phyloP scores from a whole-genome alignment of 768 basidiomycete species.

The Symmetrospora coprosmae region DNA sequence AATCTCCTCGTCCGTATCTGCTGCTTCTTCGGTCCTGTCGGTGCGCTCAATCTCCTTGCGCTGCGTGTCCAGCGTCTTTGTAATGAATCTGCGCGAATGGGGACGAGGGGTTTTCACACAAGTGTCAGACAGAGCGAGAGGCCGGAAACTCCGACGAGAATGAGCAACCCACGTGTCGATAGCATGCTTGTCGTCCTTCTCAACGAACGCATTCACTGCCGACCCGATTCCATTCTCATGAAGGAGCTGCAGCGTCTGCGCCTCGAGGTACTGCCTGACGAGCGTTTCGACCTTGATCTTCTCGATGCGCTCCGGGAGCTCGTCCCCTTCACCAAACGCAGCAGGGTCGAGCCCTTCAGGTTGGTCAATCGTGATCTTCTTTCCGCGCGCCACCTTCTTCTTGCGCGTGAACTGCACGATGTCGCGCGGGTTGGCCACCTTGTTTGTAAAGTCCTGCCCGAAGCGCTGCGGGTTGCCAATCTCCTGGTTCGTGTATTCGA shows the following conservation, averaged over 20 bases:
- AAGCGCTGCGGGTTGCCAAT: slow-evolving; percentile 94
- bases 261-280: slow-evolving; percentile 78
- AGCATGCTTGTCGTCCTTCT: slow-evolving; percentile 91
- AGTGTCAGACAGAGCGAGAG: neutral
- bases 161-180: slow-evolving; percentile 40
- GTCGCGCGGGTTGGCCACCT: slow-evolving; percentile 85
- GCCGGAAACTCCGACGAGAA: neutral
- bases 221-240: slow-evolving; percentile 82
- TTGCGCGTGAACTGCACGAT: slow-evolving; percentile 77
- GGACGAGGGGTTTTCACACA: neutral
- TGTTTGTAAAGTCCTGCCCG: slow-evolving; percentile 82
- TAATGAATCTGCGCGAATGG: slow-evolving; percentile 35
- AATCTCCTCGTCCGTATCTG: slow-evolving; percentile 38
- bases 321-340: slow-evolving; percentile 52
- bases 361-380: slow-evolving; percentile 54
- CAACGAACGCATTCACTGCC: slow-evolving; percentile 87
- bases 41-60: slow-evolving; percentile 28
- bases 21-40: slow-evolving; percentile 35
- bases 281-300: slow-evolving; percentile 75
- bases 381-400: slow-evolving; percentile 46
- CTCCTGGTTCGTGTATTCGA: slow-evolving; percentile 38
- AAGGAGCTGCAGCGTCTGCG: slow-evolving; percentile 81
- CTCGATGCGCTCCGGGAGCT: slow-evolving; percentile 42
- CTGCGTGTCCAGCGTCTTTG: slow-evolving; percentile 36
- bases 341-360: slow-evolving; percentile 67